phyloP scores from a whole-genome alignment of 495 filamentous ascomycete genomes.

The Acidomyces sp. region DNA sequence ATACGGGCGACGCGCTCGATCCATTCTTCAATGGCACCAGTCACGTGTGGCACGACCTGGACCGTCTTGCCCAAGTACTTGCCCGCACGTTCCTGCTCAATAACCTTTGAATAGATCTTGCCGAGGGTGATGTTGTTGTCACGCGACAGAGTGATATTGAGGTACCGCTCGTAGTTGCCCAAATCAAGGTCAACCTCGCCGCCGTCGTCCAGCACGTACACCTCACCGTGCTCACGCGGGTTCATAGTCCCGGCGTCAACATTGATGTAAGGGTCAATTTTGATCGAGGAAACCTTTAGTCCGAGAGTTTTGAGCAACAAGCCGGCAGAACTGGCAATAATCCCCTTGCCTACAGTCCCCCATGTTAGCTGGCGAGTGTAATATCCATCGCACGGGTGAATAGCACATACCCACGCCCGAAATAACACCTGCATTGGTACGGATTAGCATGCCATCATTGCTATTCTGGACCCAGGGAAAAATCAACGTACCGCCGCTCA shows the following conservation, averaged over 20 bases:
- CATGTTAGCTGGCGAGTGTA: not conserved
- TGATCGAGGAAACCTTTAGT: slow-evolving; percentile 54
- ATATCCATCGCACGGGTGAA: slow-evolving; percentile 51
- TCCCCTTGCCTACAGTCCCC: slow-evolving; percentile 6
- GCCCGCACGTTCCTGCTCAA: slow-evolving; percentile 62
- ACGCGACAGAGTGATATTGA: slow-evolving; percentile 54
- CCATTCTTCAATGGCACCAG: slow-evolving; percentile 84
- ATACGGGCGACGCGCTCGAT: slow-evolving; percentile 75
- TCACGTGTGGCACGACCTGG: slow-evolving; percentile 86
- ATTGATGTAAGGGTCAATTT: slow-evolving; percentile 78
- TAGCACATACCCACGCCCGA: slow-evolving; percentile 69
- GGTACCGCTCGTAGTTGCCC: slow-evolving; percentile 87
- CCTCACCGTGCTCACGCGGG: slow-evolving; percentile 67
- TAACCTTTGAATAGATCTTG: slow-evolving; percentile 85
- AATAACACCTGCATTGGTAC: too few species aligned
- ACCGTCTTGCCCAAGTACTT: slow-evolving; percentile 88
- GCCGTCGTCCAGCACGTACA: slow-evolving; percentile 61
- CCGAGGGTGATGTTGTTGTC: slow-evolving; percentile 93
- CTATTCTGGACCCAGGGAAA: too few species aligned
- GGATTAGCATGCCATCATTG: too few species aligned
- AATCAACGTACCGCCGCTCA: too few species aligned
- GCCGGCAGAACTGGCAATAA: slow-evolving; percentile 52
- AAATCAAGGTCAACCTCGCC: slow-evolving; percentile 86
- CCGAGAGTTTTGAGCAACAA: slow-evolving; percentile 76
- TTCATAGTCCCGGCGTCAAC: slow-evolving; percentile 76